Conservation (phyloP, 768 basidiomycete species). For the Dendrothele bispora region DNA sequence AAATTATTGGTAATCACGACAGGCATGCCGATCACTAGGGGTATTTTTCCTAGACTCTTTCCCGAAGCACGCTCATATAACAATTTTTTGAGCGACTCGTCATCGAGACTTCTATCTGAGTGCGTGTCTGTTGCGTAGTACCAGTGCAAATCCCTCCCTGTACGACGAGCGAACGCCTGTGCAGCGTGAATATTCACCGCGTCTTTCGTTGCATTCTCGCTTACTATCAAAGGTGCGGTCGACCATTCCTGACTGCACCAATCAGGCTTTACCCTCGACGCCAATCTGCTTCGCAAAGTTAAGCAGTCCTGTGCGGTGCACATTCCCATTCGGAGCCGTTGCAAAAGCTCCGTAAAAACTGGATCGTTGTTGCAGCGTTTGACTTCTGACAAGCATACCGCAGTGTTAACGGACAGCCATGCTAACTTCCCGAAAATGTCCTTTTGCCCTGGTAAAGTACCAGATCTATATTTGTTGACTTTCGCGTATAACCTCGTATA, state of each 20-base stretch:
- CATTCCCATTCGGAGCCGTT: background rate
- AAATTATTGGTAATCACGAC: conserved; percentile 25
- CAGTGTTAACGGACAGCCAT: conserved; percentile 9
- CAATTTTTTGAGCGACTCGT: background rate
- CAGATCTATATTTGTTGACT: conserved; percentile 15
- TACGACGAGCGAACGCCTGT: conserved; percentile 7
- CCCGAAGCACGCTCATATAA: conserved; percentile 8
- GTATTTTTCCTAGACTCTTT: conserved; percentile 16
- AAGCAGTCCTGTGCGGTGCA: background rate
- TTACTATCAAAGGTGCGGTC: conserved; percentile 18
- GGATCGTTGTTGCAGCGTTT: background rate
- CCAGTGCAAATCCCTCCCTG: conserved; percentile 1
- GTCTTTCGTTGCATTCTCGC: conserved; percentile 21
- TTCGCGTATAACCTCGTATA: conserved; percentile 29
- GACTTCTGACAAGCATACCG: conserved; percentile 6
- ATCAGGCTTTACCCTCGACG: background rate
- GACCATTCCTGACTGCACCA: conserved; percentile 8
- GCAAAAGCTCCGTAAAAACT: background rate
- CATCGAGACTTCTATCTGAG: background rate
- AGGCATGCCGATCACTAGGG: conserved; percentile 28
- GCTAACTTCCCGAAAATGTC: conserved; percentile 13
- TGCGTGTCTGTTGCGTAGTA: conserved; percentile 16
- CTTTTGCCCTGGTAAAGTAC: too few relatives aligned
- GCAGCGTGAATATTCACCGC: conserved; percentile 18
- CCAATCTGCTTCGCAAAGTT: background rate